phyloP scores from a whole-genome alignment of 1,284 basidiomycete species.

The Moesziomyces aphidis region DNA sequence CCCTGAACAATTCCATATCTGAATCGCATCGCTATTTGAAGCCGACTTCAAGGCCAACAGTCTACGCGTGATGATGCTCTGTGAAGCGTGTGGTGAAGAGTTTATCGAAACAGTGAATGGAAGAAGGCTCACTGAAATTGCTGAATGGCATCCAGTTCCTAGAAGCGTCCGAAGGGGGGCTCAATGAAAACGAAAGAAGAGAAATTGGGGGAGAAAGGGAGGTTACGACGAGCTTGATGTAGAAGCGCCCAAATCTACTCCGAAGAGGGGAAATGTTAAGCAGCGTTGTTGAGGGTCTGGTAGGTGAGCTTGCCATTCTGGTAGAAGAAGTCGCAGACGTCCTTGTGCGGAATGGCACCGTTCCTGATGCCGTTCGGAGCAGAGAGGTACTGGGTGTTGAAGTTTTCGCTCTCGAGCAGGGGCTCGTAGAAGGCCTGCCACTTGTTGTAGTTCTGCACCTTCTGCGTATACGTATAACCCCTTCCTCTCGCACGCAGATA shows the following conservation, averaged over 20 bases:
- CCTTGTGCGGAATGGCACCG: conserved; percentile 15
- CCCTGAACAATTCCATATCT: not conserved
- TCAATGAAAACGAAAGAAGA: too few species aligned
- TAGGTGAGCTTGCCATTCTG: conserved; percentile 17
- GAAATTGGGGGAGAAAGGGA: too few species aligned
- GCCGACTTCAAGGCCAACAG: too few species aligned
- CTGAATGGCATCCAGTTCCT: too few species aligned
- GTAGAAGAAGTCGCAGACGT: conserved; percentile 35
- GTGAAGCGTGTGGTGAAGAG: too few species aligned
- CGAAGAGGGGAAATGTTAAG: not conserved
- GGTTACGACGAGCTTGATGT: too few species aligned
- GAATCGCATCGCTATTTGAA: not conserved
- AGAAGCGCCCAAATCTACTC: not conserved
- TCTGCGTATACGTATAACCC: conserved; percentile 35
- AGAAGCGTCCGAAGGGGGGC: too few species aligned
- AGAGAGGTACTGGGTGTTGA: conserved; percentile 26
- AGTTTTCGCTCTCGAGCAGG: not conserved
- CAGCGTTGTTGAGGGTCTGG: conserved; percentile 28
- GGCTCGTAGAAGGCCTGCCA: conserved; percentile 25
- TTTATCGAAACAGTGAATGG: too few species aligned
- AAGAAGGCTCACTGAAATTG: too few species aligned
- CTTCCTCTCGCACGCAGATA: conserved; percentile 31
- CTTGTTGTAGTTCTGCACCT: conserved; percentile 15
- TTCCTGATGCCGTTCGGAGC: conserved; percentile 18
- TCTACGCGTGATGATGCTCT: too few species aligned